Evolutionary conservation across 495 filamentous ascomycete genomes (phyloP), one percentile per base, ranked within the genome.

Genomic region (Lindgomyces ingoldianus): DNA sequence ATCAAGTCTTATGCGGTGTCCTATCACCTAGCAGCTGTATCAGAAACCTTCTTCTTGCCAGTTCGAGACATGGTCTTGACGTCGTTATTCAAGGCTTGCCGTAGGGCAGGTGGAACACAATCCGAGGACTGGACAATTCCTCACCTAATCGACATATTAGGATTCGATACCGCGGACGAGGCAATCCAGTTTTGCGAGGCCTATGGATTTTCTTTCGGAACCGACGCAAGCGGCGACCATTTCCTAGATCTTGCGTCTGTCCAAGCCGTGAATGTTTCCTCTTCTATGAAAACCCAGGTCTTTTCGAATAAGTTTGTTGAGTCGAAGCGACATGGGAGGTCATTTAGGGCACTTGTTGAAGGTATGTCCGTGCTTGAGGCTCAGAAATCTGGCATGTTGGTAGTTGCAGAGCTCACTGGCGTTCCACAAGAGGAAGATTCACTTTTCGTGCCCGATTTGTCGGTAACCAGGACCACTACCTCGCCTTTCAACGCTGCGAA

Each of bases 11-110:
- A 81, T 1, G 75, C 80, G 52, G 84, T 92, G 1, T 91, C 93
- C 0, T 98, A 96, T 74, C 82, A 93, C 19, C 93, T 95, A 88
- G 93, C 89, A 4, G 97, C 93, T 73, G 87, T 96, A 41, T 92
- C 93, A 1, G 93, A 97, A 72, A 87, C 93, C 16, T 90, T 92
- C 66, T 98, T 98, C 76, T 89, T 87, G 53, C 78, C 85, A 16
- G 79, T 98, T 24, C 90, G 94, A 21, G 87, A 88, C 61, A 85
- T 81, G 19, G 87, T 91, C 4, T 80, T 98, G 46, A 86, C 86
- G 58, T 83, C 86, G 1, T 83, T 98, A 10, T 83, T 78, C 77
- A 81, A 78, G 53, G 81, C 75, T 4, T 87, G 82, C 62, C 78
- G 78, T 30, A 3, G 83, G 84, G 68, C 85, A 44, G 68, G 64